These are phyloP conservation scores for Acanthamoeba triangularis DNA, from an alignment of 208 protist species.

Conservation along the genomic window DNA sequence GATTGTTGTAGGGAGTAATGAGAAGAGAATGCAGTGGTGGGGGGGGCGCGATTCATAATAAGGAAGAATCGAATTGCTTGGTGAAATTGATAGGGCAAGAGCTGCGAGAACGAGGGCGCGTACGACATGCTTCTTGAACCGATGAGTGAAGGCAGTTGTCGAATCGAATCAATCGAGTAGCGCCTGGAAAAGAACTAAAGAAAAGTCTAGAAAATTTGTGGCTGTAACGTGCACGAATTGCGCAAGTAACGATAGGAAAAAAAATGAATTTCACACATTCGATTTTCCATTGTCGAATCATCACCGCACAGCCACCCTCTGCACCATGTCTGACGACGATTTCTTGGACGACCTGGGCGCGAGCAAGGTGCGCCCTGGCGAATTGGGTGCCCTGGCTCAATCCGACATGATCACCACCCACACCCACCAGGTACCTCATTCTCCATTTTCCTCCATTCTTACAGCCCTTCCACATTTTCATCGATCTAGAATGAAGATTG, in stretches of 20 bases:
- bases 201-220: not conserved
- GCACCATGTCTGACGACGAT: conserved; percentile 7
- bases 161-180: too few relatives aligned
- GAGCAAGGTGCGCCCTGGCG: not conserved
- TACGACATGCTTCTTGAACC: too few relatives aligned
- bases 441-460: not conserved
- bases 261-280: not conserved
- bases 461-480: not conserved
- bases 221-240: not conserved
- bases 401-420: conserved; percentile 60
- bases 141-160: too few relatives aligned
- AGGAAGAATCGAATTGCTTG: too few relatives aligned
- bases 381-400: not conserved
- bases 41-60: too few relatives aligned
- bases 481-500: not conserved
- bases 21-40: too few relatives aligned
- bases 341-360: not conserved
- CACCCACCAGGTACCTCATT: not conserved
- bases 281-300: not conserved
- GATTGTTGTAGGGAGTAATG: too few relatives aligned
- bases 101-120: too few relatives aligned
- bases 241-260: not conserved
- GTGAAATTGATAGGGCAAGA: too few relatives aligned
- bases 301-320: not conserved
- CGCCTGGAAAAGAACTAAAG: not conserved